phyloP scores from a whole-genome alignment of 2,329 filamentous ascomycete genomes.

The Xylaria arbuscula region DNA sequence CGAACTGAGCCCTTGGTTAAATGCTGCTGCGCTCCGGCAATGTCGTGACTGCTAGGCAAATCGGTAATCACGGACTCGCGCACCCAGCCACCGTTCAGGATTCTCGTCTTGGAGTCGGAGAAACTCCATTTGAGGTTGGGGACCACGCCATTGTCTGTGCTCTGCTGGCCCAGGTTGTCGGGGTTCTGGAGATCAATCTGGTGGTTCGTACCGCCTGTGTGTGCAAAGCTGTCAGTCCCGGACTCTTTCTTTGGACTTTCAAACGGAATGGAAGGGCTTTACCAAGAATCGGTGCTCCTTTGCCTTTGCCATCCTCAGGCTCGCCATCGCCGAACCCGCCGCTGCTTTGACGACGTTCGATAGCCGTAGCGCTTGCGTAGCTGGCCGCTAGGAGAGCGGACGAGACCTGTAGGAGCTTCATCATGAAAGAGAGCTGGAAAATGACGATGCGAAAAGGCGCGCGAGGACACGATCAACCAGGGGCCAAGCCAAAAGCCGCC shows the following conservation, averaged over 20 bases:
- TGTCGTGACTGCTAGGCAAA: conserved; percentile 72
- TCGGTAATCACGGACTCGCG: conserved; percentile 75
- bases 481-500: background rate
- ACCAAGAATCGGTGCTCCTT: conserved; percentile 69
- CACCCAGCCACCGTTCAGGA: conserved; percentile 73
- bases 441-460: conserved; percentile 2
- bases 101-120: conserved; percentile 72
- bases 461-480: background rate
- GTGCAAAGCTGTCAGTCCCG: conserved; percentile 16
- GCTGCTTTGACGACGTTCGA: conserved; percentile 43
- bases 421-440: conserved; percentile 24
- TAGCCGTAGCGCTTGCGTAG: conserved; percentile 38
- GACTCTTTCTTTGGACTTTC: no score
- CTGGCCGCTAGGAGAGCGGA: conserved; percentile 39
- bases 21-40: conserved; percentile 75
- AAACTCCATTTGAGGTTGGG: conserved; percentile 77
- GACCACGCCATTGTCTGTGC: conserved; percentile 71
- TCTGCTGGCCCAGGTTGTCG: conserved; percentile 69
- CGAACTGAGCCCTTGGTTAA: conserved; percentile 73
- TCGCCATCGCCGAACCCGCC: conserved; percentile 62
- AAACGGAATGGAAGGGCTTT: conserved; percentile 37
- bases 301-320: conserved; percentile 67
- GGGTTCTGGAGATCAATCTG: conserved; percentile 71
- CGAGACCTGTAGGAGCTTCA: conserved; percentile 40
- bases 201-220: conserved; percentile 71